phyloP scores from a whole-genome alignment of 2,329 filamentous ascomycete genomes.

The Trichophyton schoenleinii region DNA sequence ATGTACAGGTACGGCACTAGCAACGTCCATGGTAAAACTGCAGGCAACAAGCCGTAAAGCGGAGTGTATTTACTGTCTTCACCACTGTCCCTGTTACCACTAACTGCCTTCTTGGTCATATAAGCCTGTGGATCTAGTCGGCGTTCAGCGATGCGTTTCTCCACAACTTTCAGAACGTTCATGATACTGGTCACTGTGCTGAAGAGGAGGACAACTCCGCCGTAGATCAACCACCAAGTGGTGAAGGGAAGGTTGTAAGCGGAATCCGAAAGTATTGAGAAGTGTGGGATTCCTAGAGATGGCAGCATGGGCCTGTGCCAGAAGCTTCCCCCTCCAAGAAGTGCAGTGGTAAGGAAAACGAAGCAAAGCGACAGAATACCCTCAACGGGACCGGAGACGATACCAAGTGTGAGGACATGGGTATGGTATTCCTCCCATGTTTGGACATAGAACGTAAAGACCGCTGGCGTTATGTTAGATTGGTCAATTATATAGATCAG shows the following conservation, averaged over 20 bases:
- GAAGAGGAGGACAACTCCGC: slow-evolving; percentile 64
- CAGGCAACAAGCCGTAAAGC: slow-evolving; percentile 70
- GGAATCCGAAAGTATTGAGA: slow-evolving; percentile 51
- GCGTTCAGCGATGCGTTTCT: slow-evolving; percentile 46
- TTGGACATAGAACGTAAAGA: slow-evolving; percentile 95
- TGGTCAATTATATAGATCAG: neutral
- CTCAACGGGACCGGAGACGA: slow-evolving; percentile 90
- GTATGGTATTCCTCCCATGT: slow-evolving; percentile 99
- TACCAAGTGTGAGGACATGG: slow-evolving; percentile 79
- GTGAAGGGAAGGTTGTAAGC: slow-evolving; percentile 76
- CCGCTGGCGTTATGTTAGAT: slow-evolving; percentile 38
- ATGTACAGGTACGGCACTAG: slow-evolving; percentile 69
- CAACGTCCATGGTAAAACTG: slow-evolving; percentile 64
- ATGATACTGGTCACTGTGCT: slow-evolving; percentile 63
- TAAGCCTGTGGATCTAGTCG: neutral
- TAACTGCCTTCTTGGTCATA: neutral
- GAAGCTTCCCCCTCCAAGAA: slow-evolving; percentile 77
- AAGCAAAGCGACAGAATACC: slow-evolving; percentile 72
- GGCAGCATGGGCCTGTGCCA: slow-evolving; percentile 76
- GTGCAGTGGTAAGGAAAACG: slow-evolving; percentile 73
- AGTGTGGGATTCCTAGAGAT: slow-evolving; percentile 55
- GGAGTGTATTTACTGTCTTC: slow-evolving; percentile 33
- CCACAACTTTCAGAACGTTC: slow-evolving; percentile 75
- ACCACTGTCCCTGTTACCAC: neutral
- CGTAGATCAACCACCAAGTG: slow-evolving; percentile 86